A percentile compares a stretch with the other conserved stretches of the same genome.
phyloP scores from a whole-genome alignment of 2,329 filamentous ascomycete species.

The Cladobotryum mycophilum region DNA sequence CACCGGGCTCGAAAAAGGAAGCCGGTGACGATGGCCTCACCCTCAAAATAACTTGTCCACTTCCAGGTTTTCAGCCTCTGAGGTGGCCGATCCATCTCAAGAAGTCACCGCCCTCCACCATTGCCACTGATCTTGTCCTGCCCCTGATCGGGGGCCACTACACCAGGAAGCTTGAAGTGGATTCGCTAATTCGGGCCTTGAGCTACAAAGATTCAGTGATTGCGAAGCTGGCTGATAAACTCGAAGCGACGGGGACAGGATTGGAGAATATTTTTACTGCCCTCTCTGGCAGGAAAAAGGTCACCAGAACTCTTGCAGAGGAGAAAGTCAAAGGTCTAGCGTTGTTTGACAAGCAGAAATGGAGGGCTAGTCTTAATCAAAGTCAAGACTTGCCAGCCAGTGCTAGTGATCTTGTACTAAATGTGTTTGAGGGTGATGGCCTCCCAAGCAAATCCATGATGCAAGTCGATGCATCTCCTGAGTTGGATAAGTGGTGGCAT shows the following conservation, averaged over 20 bases:
- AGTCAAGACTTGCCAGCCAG: conserved; percentile 23
- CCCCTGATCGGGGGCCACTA: conserved; percentile 45
- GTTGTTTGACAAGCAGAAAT: conserved; percentile 37
- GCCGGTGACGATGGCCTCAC: conserved; percentile 36
- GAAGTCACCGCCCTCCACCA: conserved; percentile 35
- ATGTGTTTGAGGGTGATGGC: conserved; percentile 34
- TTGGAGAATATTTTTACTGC: conserved; percentile 49
- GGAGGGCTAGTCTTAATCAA: conserved; percentile 27
- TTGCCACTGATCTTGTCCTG: conserved; percentile 45
- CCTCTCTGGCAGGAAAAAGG: conserved; percentile 42
- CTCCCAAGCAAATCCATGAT: conserved; percentile 25
- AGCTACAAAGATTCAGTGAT: conserved; percentile 48
- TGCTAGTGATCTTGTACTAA: conserved; percentile 31
- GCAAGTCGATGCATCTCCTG: conserved; percentile 26
- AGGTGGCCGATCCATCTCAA: conserved; percentile 58
- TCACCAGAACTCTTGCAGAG: conserved; percentile 38
- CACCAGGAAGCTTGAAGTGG: conserved; percentile 33
- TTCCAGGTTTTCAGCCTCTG: conserved; percentile 60
- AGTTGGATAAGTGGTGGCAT: conserved; percentile 45
- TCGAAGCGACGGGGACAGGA: conserved; percentile 45
- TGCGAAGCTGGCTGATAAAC: conserved; percentile 45
- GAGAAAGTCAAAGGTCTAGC: conserved; percentile 47
- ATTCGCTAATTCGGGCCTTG: conserved; percentile 37
- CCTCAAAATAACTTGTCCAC: conserved; percentile 50
- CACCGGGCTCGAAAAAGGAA: conserved; percentile 25